Base-by-base conservation (phyloP, 768 basidiomycete species). In the Leccinum pellstonianum region DNA sequence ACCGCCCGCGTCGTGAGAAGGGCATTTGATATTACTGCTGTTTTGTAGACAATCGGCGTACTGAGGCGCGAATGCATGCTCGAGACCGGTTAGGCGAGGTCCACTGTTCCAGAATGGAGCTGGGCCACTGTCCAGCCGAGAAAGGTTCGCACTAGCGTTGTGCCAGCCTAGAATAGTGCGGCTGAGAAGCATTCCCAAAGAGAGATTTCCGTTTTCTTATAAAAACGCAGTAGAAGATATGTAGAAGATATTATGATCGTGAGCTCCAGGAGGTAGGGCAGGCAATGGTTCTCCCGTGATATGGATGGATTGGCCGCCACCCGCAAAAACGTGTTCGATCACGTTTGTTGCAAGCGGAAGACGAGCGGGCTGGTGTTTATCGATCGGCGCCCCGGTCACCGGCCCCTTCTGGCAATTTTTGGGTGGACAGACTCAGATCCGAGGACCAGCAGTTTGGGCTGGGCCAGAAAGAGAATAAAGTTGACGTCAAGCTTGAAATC, bases 381-480 rank as follows among this genome's bases (percentile, higher is more conserved):
- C 73, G 74, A 74, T 75, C 35, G 64, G 63, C 58, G 41, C 66
- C 65, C 68, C 66, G 63, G 62, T 54, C 41, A 43, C 41, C n/a
- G 23, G 3, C 65, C 38, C 47, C 8, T 62, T 75, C 65, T 48
- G 55, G 64, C 52, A 64, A 50, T 1, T 25, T 43, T 11, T 48
- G 29, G 15, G 4, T 46, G 19, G 27, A n/a, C 37, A 50, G 55
- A 64, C 57, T 23, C 62, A 35, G 35, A 35, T 35, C 69, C 69
- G 67, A 69, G 67, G 61, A 66, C 61, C 66, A 57, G 3, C 19
- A 14, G 54, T 53, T 41, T 49, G 48, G 50, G 46, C 46, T 43
- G 15, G 54, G n/a, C 57, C 54, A 29, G 48, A 55, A 57, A 35
- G 25, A 17, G 48, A 62, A 68, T 70, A 67, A 65, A 55, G 60